A percentile compares a stretch with the other conserved stretches of the same genome.
Conservation (phyloP, 768 basidiomycete genomes). For the Boletus huronensis region DNA sequence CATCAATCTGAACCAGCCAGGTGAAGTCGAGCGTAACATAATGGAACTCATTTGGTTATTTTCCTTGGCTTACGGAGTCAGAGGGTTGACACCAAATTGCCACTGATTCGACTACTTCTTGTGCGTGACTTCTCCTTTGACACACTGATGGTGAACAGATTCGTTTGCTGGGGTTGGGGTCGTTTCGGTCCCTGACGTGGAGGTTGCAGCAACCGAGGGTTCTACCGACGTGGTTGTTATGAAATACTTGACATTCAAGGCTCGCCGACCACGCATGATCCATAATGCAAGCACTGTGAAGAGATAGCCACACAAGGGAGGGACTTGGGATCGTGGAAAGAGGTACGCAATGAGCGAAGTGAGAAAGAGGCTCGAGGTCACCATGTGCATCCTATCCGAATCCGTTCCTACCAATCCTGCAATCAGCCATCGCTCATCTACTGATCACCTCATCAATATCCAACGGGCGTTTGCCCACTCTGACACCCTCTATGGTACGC, state of each 20-base stretch:
- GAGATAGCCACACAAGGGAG: too few relatives aligned
- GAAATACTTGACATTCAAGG: too few relatives aligned
- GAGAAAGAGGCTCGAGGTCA: too few relatives aligned
- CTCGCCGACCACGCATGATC: constrained; percentile 20
- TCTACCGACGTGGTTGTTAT: too few relatives aligned
- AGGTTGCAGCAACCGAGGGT: too few relatives aligned
- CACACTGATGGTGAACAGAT: neutral
- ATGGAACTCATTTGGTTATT: constrained; percentile 62
- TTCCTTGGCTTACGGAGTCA: constrained; percentile 52
- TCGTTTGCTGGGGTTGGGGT: neutral
- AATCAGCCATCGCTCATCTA: constrained; percentile 34
- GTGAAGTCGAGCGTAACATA: constrained; percentile 49
- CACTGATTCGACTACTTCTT: constrained; percentile 42
- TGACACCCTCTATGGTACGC: constrained; percentile 28
- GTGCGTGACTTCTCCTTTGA: constrained; percentile 30
- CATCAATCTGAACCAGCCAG: constrained; percentile 32
- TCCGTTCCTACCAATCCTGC: constrained; percentile 39
- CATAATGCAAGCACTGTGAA: too few relatives aligned
- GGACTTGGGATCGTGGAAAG: too few relatives aligned
- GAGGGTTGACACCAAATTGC: constrained; percentile 54
- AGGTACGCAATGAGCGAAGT: too few relatives aligned
- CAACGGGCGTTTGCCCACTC: constrained; percentile 36
- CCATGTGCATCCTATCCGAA: too few relatives aligned
- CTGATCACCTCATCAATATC: constrained; percentile 33
- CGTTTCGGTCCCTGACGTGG: too few relatives aligned